Percentiles rank a stretch among this genome's conserved stretches.
These are phyloP conservation scores for Aspergillus ibericus DNA, from an alignment of 2,329 filamentous ascomycete genomes.

Conservation along the genomic window DNA sequence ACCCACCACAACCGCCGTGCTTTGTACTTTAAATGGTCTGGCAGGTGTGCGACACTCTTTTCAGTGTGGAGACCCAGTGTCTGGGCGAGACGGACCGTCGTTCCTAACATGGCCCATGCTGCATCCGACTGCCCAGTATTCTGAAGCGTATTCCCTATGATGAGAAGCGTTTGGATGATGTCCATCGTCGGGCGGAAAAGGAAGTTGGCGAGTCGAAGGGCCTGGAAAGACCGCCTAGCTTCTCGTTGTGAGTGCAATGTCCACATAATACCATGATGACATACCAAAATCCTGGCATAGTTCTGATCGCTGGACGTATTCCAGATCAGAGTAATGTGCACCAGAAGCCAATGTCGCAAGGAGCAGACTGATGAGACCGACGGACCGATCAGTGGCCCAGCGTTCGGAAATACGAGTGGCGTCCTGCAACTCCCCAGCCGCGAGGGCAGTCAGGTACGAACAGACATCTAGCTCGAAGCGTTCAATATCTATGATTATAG, in stretches of 20 bases:
- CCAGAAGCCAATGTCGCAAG: conserved; percentile 32
- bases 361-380: conserved; percentile 31
- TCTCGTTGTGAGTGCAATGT: background rate
- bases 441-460: conserved; percentile 28
- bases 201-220: conserved; percentile 59
- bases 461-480: conserved; percentile 33
- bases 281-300: conserved; percentile 30
- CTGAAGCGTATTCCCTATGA: conserved; percentile 53
- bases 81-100: conserved; percentile 34
- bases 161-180: conserved; percentile 56
- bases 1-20: conserved; percentile 27
- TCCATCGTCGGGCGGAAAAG: conserved; percentile 57
- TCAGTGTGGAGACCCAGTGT: conserved; percentile 42
- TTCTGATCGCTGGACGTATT: conserved; percentile 26
- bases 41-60: conserved; percentile 24
- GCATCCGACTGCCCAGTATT: conserved; percentile 36
- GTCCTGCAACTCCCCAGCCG: conserved; percentile 24
- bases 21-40: conserved; percentile 25
- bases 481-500: conserved; percentile 32
- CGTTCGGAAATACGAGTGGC: conserved; percentile 20
- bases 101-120: conserved; percentile 32
- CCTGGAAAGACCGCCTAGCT: conserved; percentile 45
- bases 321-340: conserved; percentile 33
- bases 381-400: conserved; percentile 26
- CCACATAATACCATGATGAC: background rate